Conservation (phyloP, 352 stramenopile species). For the Albugo candida region DNA sequence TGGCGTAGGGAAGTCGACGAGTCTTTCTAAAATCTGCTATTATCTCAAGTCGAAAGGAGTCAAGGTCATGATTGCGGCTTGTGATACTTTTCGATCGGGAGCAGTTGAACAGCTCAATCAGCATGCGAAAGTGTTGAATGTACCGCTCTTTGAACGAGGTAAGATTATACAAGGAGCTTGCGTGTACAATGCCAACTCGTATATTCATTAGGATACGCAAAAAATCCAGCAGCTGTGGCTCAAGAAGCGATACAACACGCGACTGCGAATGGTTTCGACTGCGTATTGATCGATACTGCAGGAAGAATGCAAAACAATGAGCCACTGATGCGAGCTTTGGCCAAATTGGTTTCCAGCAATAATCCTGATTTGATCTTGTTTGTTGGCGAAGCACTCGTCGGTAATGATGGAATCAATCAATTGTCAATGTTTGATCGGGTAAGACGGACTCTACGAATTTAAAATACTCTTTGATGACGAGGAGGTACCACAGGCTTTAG, state of each 20-base stretch:
- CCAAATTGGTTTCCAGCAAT: constrained; percentile 94
- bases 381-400: constrained; percentile 97
- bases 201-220: constrained; percentile 82
- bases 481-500: constrained; percentile 37
- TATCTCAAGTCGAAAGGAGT: constrained; percentile 96
- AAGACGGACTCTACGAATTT: constrained; percentile 2
- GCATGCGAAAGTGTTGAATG: constrained; percentile 90
- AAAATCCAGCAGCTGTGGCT: constrained; percentile 90
- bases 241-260: constrained; percentile 91
- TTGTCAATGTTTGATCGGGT: constrained; percentile 89
- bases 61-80: constrained; percentile 91
- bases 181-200: background rate
- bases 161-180: background rate
- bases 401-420: constrained; percentile 98
- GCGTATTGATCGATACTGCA: constrained; percentile 96
- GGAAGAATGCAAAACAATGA: constrained; percentile 99
- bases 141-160: constrained; percentile 90
- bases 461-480: background rate
- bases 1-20: constrained; percentile 97
- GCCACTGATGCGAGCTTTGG: constrained; percentile 94
- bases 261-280: constrained; percentile 87
- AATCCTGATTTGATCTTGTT: constrained; percentile 96
- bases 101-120: constrained; percentile 97
- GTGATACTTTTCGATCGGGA: constrained; percentile 97
- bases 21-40: constrained; percentile 97